Base-by-base conservation (phyloP, 1,284 basidiomycete genomes). In the Cystobasidiaceae sp. region DNA sequence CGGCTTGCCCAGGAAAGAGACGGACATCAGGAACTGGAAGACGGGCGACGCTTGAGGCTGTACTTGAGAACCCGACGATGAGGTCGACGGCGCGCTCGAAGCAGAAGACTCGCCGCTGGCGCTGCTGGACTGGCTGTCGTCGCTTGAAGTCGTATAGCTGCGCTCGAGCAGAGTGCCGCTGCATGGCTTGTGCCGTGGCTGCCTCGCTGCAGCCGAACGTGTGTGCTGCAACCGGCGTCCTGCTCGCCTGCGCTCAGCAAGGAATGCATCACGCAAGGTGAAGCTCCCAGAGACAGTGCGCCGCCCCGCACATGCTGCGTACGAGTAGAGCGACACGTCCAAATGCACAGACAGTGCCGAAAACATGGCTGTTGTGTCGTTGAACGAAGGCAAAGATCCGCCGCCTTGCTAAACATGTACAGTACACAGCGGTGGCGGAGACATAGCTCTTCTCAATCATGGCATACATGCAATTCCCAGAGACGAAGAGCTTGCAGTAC, bases 21-120 rank as follows among this genome's bases (percentile, higher is more conserved):
- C 61, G n/a, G 61, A 51, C 17, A 64, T 52, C 25, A 37, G 19
- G 61, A 64, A 64, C 34, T 51, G 50, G 32, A 64, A 55, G 21
- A 37, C 48, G 1, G 61, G 51, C 33, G 56, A 59, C 28, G 45
- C 32, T 62, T 13, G 37, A 39, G 4, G 57, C 43, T 34, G 43
- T 44, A 19, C 5, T 44, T 17, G 43, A 46, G 8, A n/a, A n/a
- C n/a, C n/a, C n/a, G 56, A 59, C 4, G 56, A 59, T 17, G 56
- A 59, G 11, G 45, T 21, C 3, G 41, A 32, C 30, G 56, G 34
- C 8, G 56, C 30, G 13, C 21, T 7, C n/a, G 56, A 48, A 4
- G 15, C 43, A 13, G 28, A 57, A 4, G 54, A 34, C 23, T 27
- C 25, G 27, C 33, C 34, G 23, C 51, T 56, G 27, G 30, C 43